Evolutionary conservation across 768 basidiomycete species (phyloP).

Genomic region (Pholiota molesta): DNA sequence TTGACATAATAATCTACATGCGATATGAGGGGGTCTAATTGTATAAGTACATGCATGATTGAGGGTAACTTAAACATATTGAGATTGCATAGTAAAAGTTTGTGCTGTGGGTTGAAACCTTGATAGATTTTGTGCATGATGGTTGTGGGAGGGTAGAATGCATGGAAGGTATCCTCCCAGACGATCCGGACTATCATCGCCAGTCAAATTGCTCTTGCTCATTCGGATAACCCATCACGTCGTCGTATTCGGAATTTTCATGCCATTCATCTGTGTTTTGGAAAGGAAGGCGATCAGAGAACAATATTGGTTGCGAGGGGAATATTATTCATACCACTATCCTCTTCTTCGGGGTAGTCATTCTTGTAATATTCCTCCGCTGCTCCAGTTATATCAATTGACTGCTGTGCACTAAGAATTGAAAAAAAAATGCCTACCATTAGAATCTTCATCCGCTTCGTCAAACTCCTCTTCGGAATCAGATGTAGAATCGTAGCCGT

Average conservation of each 20-base stretch:
- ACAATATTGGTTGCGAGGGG: constrained; percentile 2
- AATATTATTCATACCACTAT: constrained; percentile 32
- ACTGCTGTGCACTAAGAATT: not conserved
- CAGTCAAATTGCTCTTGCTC: constrained; percentile 12
- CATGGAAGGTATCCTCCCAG: not conserved
- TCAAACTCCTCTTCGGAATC: constrained; percentile 66
- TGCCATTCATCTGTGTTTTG: constrained; percentile 54
- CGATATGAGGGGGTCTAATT: no score
- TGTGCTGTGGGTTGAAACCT: no score
- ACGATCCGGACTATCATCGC: not conserved
- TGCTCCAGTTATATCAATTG: constrained; percentile 27
- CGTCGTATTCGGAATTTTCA: constrained; percentile 54
- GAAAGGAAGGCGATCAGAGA: constrained; percentile 1
- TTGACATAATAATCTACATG: no score
- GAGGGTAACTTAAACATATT: no score
- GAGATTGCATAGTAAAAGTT: no score
- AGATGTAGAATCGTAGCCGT: constrained; percentile 61
- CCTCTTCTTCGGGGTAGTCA: constrained; percentile 83
- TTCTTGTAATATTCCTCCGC: constrained; percentile 87
- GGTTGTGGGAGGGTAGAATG: not conserved
- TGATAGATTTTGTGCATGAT: no score
- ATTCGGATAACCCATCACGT: constrained; percentile 14
- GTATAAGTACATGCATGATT: no score
- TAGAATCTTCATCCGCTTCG: constrained; percentile 84
- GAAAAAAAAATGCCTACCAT: constrained; percentile 49